Evolutionary conservation across 768 basidiomycete species (phyloP), one percentile per base, ranked within the genome.

Genomic region (Coprinellus micaceus): DNA sequence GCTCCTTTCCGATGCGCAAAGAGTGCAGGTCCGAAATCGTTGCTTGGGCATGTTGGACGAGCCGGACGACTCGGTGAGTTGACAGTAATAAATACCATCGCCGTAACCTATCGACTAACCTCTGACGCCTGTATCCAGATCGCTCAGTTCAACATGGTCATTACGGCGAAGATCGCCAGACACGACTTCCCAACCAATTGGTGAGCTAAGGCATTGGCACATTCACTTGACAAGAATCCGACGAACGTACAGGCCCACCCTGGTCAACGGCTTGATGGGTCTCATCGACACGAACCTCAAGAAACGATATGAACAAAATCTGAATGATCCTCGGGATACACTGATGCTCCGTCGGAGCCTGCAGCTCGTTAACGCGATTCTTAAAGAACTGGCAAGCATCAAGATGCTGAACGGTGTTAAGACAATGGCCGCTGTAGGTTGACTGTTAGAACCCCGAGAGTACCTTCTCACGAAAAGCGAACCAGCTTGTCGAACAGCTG

Each of bases 151-250:
- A 91, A 94, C 58, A 80, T 89, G 59, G 64, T 88, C 28, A 83
- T 90, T 24, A 77, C 91, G 9, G 77, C 84, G 12, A 94, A 86
- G 66, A 82, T 94, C 51, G 87, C 91, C 6, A 82, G 94, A 29
- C 67, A 79, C 21, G 94, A 96, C 63, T 93, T 82, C 67, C 89
- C 91, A 9, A 70, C 64, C 29, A 77, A 77, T 37, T 95, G 93
- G 93, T 88, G 66, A 57, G 75, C 67, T 36, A 13, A 6, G 33
- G 33, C 49, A 24, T 51, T 21, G 33, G 40, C 11, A 33, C 33
- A 33, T 45, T 17, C 41, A 13, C 30, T 44, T 48, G 61, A 36
- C 13, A 48, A 43, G 51, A 22, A 4, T 29, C 30, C 33, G 43
- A 17, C 58, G 25, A 53, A 41, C 47, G 13, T 33, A 4, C 52